A percentile compares a stretch with the other conserved stretches of the same genome.
Conservation (phyloP, 129 eudicot genomes). For the Centrapalus pauciflorus region DNA sequence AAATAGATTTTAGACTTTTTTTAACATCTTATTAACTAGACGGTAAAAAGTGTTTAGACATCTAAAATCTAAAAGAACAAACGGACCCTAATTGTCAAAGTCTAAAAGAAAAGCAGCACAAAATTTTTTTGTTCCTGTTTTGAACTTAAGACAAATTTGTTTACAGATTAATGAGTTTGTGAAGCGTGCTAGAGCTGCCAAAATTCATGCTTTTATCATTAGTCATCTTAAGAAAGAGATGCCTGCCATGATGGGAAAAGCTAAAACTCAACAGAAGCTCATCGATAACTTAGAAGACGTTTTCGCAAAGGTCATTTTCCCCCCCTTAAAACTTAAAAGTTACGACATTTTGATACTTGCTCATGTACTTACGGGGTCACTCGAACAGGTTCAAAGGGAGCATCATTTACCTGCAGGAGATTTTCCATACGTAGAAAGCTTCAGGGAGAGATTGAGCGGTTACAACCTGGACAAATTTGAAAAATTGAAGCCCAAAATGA, state of each 20-base stretch:
- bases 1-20: too few relatives aligned
- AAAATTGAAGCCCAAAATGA: constrained; percentile 72
- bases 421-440: constrained; percentile 77
- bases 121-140: too few relatives aligned
- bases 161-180: constrained; percentile 93
- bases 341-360: not conserved
- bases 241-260: constrained; percentile 96
- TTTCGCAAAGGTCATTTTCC: constrained; percentile 64
- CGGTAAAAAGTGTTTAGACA: too few relatives aligned
- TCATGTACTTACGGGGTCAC: not conserved
- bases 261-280: constrained; percentile 80
- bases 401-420: constrained; percentile 87
- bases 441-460: constrained; percentile 63
- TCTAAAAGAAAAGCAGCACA: too few relatives aligned
- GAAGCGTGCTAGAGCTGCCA: constrained; percentile 97
- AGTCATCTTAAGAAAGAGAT: constrained; percentile 91
- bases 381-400: constrained; percentile 78
- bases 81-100: too few relatives aligned
- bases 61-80: too few relatives aligned
- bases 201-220: constrained; percentile 86
- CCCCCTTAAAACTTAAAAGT: not conserved
- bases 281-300: constrained; percentile 72
- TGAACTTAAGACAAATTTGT: too few relatives aligned
- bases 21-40: too few relatives aligned
- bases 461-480: constrained; percentile 82